Evolutionary conservation across 78 protist species (phyloP).

Genomic region (Protostelium mycophagum): DNA sequence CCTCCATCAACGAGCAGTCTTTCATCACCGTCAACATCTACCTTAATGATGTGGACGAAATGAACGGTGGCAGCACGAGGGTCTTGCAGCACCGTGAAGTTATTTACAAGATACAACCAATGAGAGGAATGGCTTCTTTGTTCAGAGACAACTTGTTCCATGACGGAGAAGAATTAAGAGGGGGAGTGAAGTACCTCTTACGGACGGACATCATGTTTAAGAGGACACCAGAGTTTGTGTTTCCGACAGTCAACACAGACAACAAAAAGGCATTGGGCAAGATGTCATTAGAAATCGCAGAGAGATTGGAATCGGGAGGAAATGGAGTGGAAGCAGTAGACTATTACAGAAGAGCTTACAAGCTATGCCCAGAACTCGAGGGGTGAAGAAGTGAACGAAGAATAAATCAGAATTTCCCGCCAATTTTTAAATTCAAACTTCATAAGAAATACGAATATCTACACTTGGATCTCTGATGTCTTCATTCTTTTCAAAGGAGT

Average conservation of each 20-base stretch:
- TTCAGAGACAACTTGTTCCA: not conserved
- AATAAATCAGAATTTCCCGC: too few species aligned
- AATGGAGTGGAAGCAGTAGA: not conserved
- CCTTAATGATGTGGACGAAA: not conserved
- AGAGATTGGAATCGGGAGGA: not conserved
- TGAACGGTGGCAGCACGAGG: not conserved
- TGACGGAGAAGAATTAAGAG: not conserved
- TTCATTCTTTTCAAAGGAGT: too few species aligned
- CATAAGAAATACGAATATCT: too few species aligned
- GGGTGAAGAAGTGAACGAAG: not conserved
- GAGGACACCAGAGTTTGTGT: not conserved
- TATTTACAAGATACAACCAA: not conserved
- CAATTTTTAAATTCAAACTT: too few species aligned
- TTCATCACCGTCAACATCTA: not conserved
- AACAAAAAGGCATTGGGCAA: not conserved
- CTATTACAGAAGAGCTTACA: not conserved
- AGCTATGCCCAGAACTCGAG: not conserved
- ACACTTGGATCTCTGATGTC: too few species aligned
- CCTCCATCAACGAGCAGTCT: not conserved
- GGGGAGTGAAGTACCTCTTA: not conserved
- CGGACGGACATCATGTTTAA: not conserved
- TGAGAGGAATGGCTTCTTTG: not conserved
- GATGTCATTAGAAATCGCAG: not conserved
- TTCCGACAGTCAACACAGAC: not conserved
- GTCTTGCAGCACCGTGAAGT: not conserved